Evolutionary conservation across 2,329 filamentous ascomycete species (phyloP).

Genomic region (Chalara sp.): DNA sequence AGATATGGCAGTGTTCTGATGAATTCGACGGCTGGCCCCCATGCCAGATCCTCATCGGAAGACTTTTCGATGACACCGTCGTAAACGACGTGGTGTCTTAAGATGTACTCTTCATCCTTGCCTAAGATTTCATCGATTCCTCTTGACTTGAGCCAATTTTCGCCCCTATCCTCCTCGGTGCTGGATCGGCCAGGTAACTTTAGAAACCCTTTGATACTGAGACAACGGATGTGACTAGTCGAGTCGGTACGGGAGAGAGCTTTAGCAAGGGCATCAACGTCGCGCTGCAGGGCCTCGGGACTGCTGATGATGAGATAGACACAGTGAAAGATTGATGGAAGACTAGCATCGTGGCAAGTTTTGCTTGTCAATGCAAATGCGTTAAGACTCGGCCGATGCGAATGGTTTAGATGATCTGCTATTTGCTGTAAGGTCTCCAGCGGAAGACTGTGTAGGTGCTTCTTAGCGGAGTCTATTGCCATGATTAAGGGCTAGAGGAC

Average conservation of each 20-base stretch:
- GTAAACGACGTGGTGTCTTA: slow-evolving; percentile 1
- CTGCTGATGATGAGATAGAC: slow-evolving; percentile 1
- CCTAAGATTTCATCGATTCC: slow-evolving; percentile 4
- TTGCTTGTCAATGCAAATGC: slow-evolving; percentile 7
- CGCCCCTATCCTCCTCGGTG: neutral
- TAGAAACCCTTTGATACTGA: slow-evolving; percentile 9
- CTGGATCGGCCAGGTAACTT: neutral
- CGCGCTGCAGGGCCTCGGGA: neutral
- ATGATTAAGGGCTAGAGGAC: too few relatives aligned
- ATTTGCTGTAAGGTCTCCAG: slow-evolving; percentile 9
- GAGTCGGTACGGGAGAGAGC: neutral
- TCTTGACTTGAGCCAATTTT: slow-evolving; percentile 1
- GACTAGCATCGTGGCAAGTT: slow-evolving; percentile 4
- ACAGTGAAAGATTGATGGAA: slow-evolving; percentile 3
- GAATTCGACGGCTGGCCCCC: slow-evolving; percentile 3
- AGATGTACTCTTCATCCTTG: slow-evolving; percentile 1
- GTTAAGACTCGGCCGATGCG: slow-evolving; percentile 6
- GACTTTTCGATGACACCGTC: slow-evolving; percentile 7
- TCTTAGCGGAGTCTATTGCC: too few relatives aligned
- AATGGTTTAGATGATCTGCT: slow-evolving; percentile 2
- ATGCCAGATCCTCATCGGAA: slow-evolving; percentile 9
- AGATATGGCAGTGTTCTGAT: slow-evolving; percentile 4
- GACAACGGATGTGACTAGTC: slow-evolving; percentile 3
- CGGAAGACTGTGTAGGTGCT: too few relatives aligned
- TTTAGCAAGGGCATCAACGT: neutral